Evolutionary conservation across 2,329 filamentous ascomycete species (phyloP).

Genomic region (Paradendryphiella salina): DNA sequence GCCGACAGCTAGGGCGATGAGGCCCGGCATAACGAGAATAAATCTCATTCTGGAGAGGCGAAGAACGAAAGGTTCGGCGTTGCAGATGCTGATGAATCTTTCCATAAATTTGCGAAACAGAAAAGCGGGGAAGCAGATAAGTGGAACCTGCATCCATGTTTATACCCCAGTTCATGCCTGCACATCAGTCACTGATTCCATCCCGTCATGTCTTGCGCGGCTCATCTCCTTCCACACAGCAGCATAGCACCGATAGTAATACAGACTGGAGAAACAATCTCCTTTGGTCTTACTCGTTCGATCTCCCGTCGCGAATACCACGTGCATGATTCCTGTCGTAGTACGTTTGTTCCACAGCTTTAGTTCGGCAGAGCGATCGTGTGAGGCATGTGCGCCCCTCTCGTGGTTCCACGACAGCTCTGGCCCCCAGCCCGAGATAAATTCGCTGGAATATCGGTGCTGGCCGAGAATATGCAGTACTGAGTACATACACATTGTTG

Average conservation of each 20-base stretch:
- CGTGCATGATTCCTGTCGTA: neutral
- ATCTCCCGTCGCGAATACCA: neutral
- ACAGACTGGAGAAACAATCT: neutral
- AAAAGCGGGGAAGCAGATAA: neutral
- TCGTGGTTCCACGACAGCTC: neutral
- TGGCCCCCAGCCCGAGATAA: neutral
- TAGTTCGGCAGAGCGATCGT: conserved; percentile 1
- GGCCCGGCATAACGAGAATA: too few species aligned
- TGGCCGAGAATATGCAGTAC: neutral
- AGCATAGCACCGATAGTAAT: neutral
- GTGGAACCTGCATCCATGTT: neutral
- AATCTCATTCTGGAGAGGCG: too few species aligned
- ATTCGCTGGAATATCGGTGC: neutral
- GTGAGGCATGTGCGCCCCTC: neutral
- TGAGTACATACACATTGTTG: neutral
- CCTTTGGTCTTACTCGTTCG: neutral
- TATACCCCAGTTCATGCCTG: neutral
- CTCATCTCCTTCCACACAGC: neutral
- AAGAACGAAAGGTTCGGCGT: too few species aligned
- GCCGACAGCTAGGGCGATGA: too few species aligned
- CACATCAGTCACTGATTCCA: neutral
- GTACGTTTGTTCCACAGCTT: conserved; percentile 2
- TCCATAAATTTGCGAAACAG: neutral
- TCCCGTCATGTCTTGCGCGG: neutral
- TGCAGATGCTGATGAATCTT: too few species aligned